Evolutionary conservation across 176 grass and related monocot species (phyloP), one percentile per base, ranked within the genome.

Genomic region (Areca catechu): DNA sequence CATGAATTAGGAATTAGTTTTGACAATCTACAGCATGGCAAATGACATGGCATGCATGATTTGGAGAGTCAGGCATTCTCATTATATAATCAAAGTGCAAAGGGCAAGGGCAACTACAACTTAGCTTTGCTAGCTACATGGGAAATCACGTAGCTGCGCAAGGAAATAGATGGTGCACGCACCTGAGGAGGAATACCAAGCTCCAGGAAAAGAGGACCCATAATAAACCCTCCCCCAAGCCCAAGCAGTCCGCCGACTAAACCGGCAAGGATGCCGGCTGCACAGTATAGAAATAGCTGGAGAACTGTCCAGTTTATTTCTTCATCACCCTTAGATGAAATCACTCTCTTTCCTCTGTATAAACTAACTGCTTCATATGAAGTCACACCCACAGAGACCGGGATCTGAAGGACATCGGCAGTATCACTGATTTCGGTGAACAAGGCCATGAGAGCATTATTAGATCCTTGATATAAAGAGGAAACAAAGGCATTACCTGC

Each of bases 171-270:
- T 4, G 19, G 43, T 15, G 22, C 14, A 54, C 79, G 9, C 12
- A 70, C 79, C 58, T 82, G 72, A 15, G 79, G 79, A 65, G 65
- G 71, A 65, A 76, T 51, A 63, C 65, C 79, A 27, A 75, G 62
- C 62, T 75, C 72, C 52, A 76, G 71, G 58, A 80, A 82, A 51
- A 76, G 58, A 19, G 72, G 79, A 5, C 79, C 79, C 54, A 75
- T 52, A 66, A 76, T 82, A 24, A 82, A 75, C 12, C 79, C 72
- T 58, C 79, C 72, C 19, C 72, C 72, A 2, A 75, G 79, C 43
- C 72, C 72, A 19, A 76, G 66, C 23, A 76, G 53, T 53, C 78
- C 78, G 22, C 78, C 78, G 14, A 74, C 71, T 43, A 71, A 28
- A 20, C 72, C 66, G 5, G 79, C 72, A n/a, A 82, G 27, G 24